phyloP scores from a whole-genome alignment of 2,329 filamentous ascomycete genomes.

The Kalaharituber pfeilii region DNA sequence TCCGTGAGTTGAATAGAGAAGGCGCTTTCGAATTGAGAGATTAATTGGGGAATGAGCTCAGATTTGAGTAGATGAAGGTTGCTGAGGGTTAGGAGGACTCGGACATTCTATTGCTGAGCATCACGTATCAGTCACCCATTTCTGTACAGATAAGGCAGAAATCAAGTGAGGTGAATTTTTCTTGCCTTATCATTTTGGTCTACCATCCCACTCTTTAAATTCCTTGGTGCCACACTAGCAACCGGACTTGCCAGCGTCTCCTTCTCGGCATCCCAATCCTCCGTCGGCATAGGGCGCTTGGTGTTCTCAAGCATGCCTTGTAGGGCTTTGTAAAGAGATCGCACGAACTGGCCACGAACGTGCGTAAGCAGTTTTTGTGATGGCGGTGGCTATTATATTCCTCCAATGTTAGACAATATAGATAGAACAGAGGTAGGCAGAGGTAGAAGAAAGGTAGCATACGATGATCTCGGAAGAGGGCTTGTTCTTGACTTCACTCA shows the following conservation, averaged over 20 bases:
- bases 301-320: constrained; percentile 96
- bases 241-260: constrained; percentile 35
- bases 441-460: constrained; percentile 1
- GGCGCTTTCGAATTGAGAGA: constrained; percentile 78
- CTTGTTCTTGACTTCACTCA: constrained; percentile 67
- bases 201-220: constrained; percentile 11
- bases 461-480: constrained; percentile 60
- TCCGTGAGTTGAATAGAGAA: constrained; percentile 92
- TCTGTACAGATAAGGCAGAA: too few species aligned
- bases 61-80: constrained; percentile 73
- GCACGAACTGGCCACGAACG: constrained; percentile 82
- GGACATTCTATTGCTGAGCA: constrained; percentile 73
- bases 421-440: too few species aligned
- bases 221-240: constrained; percentile 12
- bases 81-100: constrained; percentile 82
- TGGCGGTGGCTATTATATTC: constrained; percentile 51
- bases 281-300: constrained; percentile 50
- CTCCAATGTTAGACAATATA: background rate
- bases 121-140: too few species aligned
- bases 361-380: constrained; percentile 75
- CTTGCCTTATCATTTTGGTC: constrained; percentile 11
- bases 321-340: constrained; percentile 79
- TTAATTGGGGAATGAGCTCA: constrained; percentile 71
- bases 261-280: constrained; percentile 36
- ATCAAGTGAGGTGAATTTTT: too few species aligned